Evolutionary conservation across 2,329 filamentous ascomycete species (phyloP).

Genomic region (Alternaria sp.): DNA sequence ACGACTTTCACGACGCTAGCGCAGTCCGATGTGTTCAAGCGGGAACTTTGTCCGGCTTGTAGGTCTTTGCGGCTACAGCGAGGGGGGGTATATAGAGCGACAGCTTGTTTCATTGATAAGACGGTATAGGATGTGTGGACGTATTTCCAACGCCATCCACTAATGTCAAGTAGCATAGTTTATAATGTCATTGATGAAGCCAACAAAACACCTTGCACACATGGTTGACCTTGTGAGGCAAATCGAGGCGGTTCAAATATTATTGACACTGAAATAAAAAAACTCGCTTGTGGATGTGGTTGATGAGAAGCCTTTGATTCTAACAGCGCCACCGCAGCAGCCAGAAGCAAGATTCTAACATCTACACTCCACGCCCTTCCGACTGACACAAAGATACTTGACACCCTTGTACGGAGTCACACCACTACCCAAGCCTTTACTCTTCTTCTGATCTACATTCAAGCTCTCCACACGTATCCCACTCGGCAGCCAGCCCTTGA

Average conservation of each 20-base stretch:
- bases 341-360: constrained; percentile 25
- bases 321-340: not conserved
- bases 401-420: constrained; percentile 98
- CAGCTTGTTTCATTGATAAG: not conserved
- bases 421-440: constrained; percentile 82
- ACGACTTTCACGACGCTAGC: not conserved
- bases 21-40: not conserved
- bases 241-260: too few relatives aligned
- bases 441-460: constrained; percentile 75
- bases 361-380: constrained; percentile 60
- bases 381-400: constrained; percentile 85
- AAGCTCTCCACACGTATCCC: constrained; percentile 70
- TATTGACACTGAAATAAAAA: too few relatives aligned
- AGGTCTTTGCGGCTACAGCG: not conserved
- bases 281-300: not conserved
- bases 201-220: not conserved
- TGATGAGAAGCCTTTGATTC: not conserved
- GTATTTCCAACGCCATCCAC: not conserved
- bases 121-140: not conserved
- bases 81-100: constrained; percentile 1
- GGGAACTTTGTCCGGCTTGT: not conserved
- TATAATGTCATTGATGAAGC: not conserved
- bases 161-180: constrained; percentile 5
- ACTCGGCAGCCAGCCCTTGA: constrained; percentile 71
- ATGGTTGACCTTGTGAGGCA: not conserved